phyloP scores from a whole-genome alignment of 768 basidiomycete genomes.

The Suillus ampliporus region DNA sequence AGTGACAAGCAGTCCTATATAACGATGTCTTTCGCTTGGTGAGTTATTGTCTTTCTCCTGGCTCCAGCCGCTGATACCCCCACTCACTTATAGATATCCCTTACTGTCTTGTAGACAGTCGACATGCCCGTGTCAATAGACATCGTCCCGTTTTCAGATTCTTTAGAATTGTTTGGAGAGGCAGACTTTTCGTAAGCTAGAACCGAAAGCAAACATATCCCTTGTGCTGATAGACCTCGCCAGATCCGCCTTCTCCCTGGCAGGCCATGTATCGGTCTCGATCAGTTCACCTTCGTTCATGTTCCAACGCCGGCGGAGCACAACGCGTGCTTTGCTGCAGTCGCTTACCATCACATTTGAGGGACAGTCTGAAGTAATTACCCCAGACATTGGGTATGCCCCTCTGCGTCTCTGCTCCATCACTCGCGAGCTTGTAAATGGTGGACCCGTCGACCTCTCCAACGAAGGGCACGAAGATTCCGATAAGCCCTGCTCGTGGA shows the following conservation, averaged over 20 bases:
- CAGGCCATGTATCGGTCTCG: constrained; percentile 76
- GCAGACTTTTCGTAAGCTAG: constrained; percentile 64
- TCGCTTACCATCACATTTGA: constrained; percentile 83
- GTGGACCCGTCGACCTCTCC: constrained; percentile 61
- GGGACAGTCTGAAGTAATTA: constrained; percentile 80
- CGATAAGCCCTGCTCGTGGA: constrained; percentile 64
- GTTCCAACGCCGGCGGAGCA: constrained; percentile 54
- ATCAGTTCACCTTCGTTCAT: constrained; percentile 62
- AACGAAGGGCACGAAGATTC: constrained; percentile 69
- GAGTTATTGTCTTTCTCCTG: constrained; percentile 2
- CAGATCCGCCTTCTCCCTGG: constrained; percentile 87
- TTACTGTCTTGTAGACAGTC: constrained; percentile 20
- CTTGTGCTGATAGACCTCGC: constrained; percentile 15
- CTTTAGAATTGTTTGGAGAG: constrained; percentile 74
- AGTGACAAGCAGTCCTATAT: constrained; percentile 34
- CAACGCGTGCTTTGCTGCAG: constrained; percentile 61
- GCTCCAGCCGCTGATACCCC: constrained; percentile 23
- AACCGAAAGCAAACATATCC: constrained; percentile 13
- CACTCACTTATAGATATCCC: constrained; percentile 17
- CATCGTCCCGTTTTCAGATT: constrained; percentile 61
- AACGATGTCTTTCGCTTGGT: constrained; percentile 15
- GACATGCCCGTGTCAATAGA: constrained; percentile 70
- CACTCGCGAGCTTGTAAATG: constrained; percentile 59
- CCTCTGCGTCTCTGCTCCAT: constrained; percentile 70
- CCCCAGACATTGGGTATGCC: constrained; percentile 68